phyloP scores from a whole-genome alignment of 495 filamentous ascomycete genomes.

The Aspergillus haitiensis region DNA sequence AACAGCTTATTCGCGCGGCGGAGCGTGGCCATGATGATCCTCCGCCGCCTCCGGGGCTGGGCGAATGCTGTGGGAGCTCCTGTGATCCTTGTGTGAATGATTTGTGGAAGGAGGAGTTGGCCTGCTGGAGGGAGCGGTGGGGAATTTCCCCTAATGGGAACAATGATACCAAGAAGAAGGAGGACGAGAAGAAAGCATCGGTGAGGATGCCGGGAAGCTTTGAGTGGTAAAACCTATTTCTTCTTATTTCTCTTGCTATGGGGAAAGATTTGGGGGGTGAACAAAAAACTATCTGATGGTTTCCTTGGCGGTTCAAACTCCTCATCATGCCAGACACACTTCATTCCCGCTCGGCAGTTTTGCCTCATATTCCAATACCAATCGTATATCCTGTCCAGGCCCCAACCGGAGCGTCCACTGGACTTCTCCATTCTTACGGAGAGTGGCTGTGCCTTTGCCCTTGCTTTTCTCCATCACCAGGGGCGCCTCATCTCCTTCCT shows the following conservation, averaged over 20 bases:
- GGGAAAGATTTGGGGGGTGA: neutral
- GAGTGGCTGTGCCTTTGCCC: constrained; percentile 19
- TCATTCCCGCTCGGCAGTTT: constrained; percentile 23
- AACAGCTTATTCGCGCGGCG: constrained; percentile 42
- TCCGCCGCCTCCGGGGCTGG: constrained; percentile 39
- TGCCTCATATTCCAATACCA: constrained; percentile 65
- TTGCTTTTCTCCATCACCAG: constrained; percentile 20
- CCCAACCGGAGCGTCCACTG: constrained; percentile 60
- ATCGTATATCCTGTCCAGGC: constrained; percentile 54
- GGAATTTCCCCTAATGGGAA: constrained; percentile 30
- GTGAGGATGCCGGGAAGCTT: constrained; percentile 31
- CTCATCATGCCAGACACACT: constrained; percentile 7
- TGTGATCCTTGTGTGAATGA: constrained; percentile 47
- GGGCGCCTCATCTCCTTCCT: constrained; percentile 41
- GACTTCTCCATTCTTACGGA: constrained; percentile 63
- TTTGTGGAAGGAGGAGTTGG: constrained; percentile 43
- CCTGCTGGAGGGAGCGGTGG: constrained; percentile 44
- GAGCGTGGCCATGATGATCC: constrained; percentile 37
- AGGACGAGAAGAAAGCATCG: constrained; percentile 14
- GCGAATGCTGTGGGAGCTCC: constrained; percentile 44
- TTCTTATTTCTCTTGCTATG: neutral
- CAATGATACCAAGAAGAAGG: constrained; percentile 20
- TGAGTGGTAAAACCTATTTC: constrained; percentile 25
- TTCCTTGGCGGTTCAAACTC: neutral
- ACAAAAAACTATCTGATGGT: constrained; percentile 2